phyloP scores from a whole-genome alignment of 2,329 filamentous ascomycete species.

The Aspergillus clavatus region DNA sequence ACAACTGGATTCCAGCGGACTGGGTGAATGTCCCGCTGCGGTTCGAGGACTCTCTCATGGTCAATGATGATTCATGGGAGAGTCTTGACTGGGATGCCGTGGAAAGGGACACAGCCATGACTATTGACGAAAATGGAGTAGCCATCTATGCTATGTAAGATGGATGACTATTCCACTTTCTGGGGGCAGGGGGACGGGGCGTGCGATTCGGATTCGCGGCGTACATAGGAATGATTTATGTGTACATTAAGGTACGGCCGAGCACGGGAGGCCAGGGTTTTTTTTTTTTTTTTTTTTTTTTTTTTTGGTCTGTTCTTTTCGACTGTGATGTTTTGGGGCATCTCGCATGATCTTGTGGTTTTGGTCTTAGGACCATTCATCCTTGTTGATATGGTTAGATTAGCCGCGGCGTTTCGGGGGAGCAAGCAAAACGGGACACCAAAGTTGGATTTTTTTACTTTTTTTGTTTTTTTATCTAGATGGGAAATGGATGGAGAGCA shows the following conservation, averaged over 20 bases:
- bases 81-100: constrained; percentile 40
- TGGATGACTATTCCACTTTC: constrained; percentile 5
- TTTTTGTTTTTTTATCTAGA: neutral
- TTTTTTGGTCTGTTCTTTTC: neutral
- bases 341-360: neutral
- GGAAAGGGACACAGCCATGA: constrained; percentile 26
- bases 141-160: constrained; percentile 26
- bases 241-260: constrained; percentile 2
- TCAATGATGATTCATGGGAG: constrained; percentile 24
- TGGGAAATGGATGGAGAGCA: neutral
- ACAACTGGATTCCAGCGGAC: constrained; percentile 29
- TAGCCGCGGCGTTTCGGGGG: constrained; percentile 9
- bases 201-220: constrained; percentile 8
- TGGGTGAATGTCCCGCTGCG: constrained; percentile 31
- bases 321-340: neutral
- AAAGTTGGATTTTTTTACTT: no score
- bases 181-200: neutral
- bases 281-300: neutral
- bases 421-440: constrained; percentile 1
- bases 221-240: constrained; percentile 15
- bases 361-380: constrained; percentile 1
- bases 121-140: constrained; percentile 22
- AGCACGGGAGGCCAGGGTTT: neutral
- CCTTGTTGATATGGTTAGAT: constrained; percentile 7
- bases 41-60: constrained; percentile 20